Evolutionary conservation across 2,329 filamentous ascomycete species (phyloP).

Genomic region (Orbilia brochopaga): DNA sequence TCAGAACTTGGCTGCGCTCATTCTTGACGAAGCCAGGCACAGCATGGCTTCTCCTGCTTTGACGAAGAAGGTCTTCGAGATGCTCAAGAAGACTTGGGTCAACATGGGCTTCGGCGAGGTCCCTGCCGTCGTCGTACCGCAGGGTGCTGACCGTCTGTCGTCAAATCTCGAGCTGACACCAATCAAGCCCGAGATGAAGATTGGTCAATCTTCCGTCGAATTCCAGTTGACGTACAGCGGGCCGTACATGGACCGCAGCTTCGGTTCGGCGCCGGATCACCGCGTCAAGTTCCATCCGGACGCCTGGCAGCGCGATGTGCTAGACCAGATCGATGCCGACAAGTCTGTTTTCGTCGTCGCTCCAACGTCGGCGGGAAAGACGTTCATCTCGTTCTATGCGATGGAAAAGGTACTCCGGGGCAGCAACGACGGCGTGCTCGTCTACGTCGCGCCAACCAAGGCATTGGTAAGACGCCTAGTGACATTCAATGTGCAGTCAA

Average conservation of each 20-base stretch:
- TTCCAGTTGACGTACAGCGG: constrained; percentile 74
- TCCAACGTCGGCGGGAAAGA: constrained; percentile 80
- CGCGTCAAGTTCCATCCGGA: constrained; percentile 76
- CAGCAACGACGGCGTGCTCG: constrained; percentile 72
- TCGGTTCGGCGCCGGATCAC: constrained; percentile 71
- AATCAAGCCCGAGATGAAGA: constrained; percentile 53
- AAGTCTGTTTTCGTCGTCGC: constrained; percentile 77
- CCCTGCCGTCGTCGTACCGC: background rate
- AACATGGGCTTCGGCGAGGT: constrained; percentile 51
- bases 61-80: constrained; percentile 42
- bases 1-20: constrained; percentile 31
- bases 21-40: constrained; percentile 25
- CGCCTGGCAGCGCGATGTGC: constrained; percentile 75
- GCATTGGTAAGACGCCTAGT: constrained; percentile 66
- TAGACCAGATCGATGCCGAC: constrained; percentile 74
- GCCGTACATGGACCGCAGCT: constrained; percentile 76
- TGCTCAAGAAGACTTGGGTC: constrained; percentile 51
- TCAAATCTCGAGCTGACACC: constrained; percentile 21
- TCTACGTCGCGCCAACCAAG: constrained; percentile 82
- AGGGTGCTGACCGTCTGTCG: constrained; percentile 37
- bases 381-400: constrained; percentile 82
- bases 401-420: constrained; percentile 76
- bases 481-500: background rate
- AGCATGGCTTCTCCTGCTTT: constrained; percentile 41
- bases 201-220: constrained; percentile 61